Percentiles rank a stretch among this genome's conserved stretches.
phyloP scores from a whole-genome alignment of 345 rosid species.

The Hibiscus mutabilis region DNA sequence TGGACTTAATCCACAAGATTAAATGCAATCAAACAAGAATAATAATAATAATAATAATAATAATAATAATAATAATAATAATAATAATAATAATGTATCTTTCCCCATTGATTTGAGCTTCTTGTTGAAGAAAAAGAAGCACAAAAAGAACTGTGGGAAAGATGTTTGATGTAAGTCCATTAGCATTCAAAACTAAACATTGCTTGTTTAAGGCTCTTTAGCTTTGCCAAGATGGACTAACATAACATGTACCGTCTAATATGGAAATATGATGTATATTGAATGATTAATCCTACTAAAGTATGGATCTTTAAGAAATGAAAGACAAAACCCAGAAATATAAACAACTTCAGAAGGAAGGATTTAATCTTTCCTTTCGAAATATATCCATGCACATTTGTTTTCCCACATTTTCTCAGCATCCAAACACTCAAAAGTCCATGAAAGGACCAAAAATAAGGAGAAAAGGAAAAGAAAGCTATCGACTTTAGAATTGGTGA shows the following conservation, averaged over 20 bases:
- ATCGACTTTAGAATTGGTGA: constrained; percentile 33
- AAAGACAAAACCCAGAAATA: background rate
- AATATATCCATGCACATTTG: background rate
- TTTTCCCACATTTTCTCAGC: background rate
- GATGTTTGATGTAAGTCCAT: constrained; percentile 28
- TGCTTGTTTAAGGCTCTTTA: constrained; percentile 11
- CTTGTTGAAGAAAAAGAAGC: background rate
- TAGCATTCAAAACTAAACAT: constrained; percentile 44
- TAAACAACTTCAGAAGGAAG: background rate
- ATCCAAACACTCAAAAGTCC: constrained; percentile 18
- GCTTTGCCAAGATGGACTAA: constrained; percentile 24
- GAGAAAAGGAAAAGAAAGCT: constrained; percentile 17
- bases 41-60: no score
- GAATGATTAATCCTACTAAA: background rate
- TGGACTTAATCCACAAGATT: background rate
- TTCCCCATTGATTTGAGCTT: constrained; percentile 23
- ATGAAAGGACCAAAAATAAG: constrained; percentile 18
- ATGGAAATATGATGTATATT: background rate
- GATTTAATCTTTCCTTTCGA: background rate
- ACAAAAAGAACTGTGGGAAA: constrained; percentile 9
- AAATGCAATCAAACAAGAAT: background rate
- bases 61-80: no score
- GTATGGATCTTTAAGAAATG: background rate
- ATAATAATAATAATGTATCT: background rate
- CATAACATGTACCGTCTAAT: background rate